Evolutionary conservation across 2,329 filamentous ascomycete species (phyloP).

Genomic region (Monilinia fructigena): DNA sequence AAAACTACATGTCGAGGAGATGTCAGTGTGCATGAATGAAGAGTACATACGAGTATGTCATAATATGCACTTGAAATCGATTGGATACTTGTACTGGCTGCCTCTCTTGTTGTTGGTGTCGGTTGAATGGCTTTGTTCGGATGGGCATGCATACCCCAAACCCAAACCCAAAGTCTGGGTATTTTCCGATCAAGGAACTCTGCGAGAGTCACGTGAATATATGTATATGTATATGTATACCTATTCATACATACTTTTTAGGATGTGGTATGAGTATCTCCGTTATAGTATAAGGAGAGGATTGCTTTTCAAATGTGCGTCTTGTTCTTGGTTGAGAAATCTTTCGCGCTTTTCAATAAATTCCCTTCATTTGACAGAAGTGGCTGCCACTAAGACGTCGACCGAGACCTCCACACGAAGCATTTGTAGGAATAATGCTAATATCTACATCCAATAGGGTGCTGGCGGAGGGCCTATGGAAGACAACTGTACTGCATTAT

Average conservation of each 20-base stretch:
- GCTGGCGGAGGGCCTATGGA: slow-evolving; percentile 87
- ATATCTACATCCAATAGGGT: slow-evolving; percentile 57
- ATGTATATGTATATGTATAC: too few species aligned
- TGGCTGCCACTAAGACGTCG: neutral
- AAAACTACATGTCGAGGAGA: neutral
- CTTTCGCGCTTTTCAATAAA: slow-evolving; percentile 35
- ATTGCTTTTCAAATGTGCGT: neutral
- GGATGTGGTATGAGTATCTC: neutral
- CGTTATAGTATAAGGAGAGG: neutral
- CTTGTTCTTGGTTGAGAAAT: neutral
- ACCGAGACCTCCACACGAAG: neutral
- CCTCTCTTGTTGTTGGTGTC: neutral
- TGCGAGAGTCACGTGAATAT: neutral
- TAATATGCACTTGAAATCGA: neutral
- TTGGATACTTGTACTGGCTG: neutral
- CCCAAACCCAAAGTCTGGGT: neutral
- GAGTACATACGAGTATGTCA: neutral
- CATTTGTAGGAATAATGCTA: neutral
- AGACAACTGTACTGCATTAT: slow-evolving; percentile 79
- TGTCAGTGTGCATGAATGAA: neutral
- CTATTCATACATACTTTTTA: neutral
- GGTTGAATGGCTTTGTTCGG: slow-evolving; percentile 8
- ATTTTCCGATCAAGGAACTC: neutral
- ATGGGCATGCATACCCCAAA: neutral
- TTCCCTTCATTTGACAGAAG: neutral